Evolutionary conservation across 1,284 basidiomycete species (phyloP).

Genomic region (Mycena citricolor): DNA sequence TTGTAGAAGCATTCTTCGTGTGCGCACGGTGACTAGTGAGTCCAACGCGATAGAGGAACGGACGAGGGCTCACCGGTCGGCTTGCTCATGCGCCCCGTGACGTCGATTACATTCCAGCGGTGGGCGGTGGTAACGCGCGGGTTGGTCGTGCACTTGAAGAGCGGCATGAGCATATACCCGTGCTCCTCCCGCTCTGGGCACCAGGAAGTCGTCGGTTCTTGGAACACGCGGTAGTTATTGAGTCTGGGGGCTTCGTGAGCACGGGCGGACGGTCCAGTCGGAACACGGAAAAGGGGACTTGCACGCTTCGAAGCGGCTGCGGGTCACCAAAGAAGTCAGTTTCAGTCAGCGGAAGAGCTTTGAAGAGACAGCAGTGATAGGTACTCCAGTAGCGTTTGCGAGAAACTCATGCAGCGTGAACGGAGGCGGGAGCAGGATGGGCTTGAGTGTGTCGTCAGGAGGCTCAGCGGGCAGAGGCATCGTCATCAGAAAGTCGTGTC

Average conservation of each 20-base stretch:
- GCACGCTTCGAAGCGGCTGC: slow-evolving; percentile 55
- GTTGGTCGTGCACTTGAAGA: slow-evolving; percentile 75
- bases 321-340: slow-evolving; percentile 18
- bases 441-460: slow-evolving; percentile 62
- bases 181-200: slow-evolving; percentile 78
- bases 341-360: slow-evolving; percentile 6
- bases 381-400: slow-evolving; percentile 55
- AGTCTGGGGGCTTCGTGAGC: slow-evolving; percentile 41
- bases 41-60: neutral
- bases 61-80: slow-evolving; percentile 57
- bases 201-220: slow-evolving; percentile 69
- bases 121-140: slow-evolving; percentile 71
- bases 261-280: neutral
- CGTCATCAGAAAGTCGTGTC: slow-evolving; percentile 53
- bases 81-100: slow-evolving; percentile 53
- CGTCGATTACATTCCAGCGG: slow-evolving; percentile 62
- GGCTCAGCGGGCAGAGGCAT: slow-evolving; percentile 62
- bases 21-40: slow-evolving; percentile 1
- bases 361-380: slow-evolving; percentile 26
- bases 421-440: slow-evolving; percentile 61
- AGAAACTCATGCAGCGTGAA: slow-evolving; percentile 70
- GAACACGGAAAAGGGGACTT: slow-evolving; percentile 26
- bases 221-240: slow-evolving; percentile 61
- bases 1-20: slow-evolving; percentile 73
- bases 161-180: slow-evolving; percentile 68